Evolutionary conservation across 768 basidiomycete genomes (phyloP).

Genomic region (Collybiopsis luxurians): DNA sequence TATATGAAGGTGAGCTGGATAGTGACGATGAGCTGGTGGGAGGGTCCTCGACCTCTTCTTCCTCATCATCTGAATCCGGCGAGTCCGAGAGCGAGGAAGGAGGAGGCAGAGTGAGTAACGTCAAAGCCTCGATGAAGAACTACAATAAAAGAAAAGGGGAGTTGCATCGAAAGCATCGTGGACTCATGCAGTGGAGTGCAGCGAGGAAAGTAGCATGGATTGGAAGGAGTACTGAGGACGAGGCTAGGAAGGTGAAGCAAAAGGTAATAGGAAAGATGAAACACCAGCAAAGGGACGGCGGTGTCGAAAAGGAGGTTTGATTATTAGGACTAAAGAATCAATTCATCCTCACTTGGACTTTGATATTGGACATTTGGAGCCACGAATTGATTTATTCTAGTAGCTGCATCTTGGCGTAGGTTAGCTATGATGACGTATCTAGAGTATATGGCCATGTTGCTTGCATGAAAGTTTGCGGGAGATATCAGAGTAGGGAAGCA

Average conservation of each 20-base stretch:
- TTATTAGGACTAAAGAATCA: neutral
- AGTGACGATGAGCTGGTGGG: slow-evolving; percentile 19
- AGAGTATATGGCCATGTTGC: no score
- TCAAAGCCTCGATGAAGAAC: slow-evolving; percentile 33
- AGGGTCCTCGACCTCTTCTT: no score
- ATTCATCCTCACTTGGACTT: neutral
- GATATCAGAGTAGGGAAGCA: no score
- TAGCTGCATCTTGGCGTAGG: no score
- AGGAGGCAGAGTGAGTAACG: slow-evolving; percentile 19
- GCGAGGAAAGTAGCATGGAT: slow-evolving; percentile 56
- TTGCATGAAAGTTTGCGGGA: no score
- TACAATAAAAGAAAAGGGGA: slow-evolving; percentile 41
- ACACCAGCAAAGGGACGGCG: slow-evolving; percentile 30
- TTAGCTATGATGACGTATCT: no score
- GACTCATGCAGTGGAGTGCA: slow-evolving; percentile 61
- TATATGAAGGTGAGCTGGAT: slow-evolving; percentile 8
- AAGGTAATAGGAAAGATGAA: slow-evolving; percentile 36
- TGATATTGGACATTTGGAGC: no score
- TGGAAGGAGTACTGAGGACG: slow-evolving; percentile 47
- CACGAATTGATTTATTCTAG: no score
- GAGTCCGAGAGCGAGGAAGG: slow-evolving; percentile 17
- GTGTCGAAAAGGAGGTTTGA: slow-evolving; percentile 40
- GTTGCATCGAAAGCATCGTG: slow-evolving; percentile 52
- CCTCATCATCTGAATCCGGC: slow-evolving; percentile 12
- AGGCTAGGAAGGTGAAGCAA: slow-evolving; percentile 35